Percentiles rank a stretch among this genome's conserved stretches.
Evolutionary conservation across 1,284 basidiomycete genomes (phyloP).

Genomic region (Apiotrichum akiyoshidainum): DNA sequence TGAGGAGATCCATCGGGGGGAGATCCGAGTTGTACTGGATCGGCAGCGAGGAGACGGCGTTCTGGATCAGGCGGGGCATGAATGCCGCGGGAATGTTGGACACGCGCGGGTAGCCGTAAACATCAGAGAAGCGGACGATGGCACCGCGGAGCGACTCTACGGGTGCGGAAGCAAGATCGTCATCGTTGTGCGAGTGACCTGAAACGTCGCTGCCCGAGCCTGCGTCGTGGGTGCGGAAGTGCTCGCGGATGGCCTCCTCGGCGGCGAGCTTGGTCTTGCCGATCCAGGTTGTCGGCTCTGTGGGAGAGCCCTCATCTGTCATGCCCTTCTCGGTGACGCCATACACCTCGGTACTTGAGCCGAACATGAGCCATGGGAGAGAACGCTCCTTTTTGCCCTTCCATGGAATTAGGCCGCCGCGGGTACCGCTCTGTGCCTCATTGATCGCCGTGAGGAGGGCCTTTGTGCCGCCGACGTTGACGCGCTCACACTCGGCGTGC

Average conservation of each 20-base stretch:
- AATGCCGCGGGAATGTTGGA: slow-evolving; percentile 36
- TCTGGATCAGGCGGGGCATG: slow-evolving; percentile 38
- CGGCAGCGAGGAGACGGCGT: slow-evolving; percentile 40
- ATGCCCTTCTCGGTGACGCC: slow-evolving; percentile 16
- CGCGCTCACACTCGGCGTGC: slow-evolving; percentile 32
- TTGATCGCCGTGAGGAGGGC: slow-evolving; percentile 30
- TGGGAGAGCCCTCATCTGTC: slow-evolving; percentile 23
- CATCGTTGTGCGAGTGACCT: background rate
- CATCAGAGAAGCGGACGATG: slow-evolving; percentile 42
- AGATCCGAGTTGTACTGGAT: slow-evolving; percentile 43
- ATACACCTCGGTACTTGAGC: slow-evolving; percentile 43
- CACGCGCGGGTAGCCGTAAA: slow-evolving; percentile 40
- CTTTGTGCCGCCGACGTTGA: slow-evolving; percentile 40
- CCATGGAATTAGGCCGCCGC: background rate
- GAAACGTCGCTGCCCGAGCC: too few relatives aligned
- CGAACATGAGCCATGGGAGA: slow-evolving; percentile 43
- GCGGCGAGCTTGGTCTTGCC: slow-evolving; percentile 41
- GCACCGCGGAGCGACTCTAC: slow-evolving; percentile 8
- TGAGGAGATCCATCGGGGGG: slow-evolving; percentile 37
- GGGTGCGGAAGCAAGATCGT: background rate
- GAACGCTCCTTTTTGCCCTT: slow-evolving; percentile 2
- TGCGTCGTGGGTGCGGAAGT: slow-evolving; percentile 3
- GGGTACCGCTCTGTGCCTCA: background rate
- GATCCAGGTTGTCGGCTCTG: slow-evolving; percentile 27
- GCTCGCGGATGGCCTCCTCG: slow-evolving; percentile 28